Evolutionary conservation across 139 green algal genomes (phyloP).

Genomic region (Chlorella vulgaris): DNA sequence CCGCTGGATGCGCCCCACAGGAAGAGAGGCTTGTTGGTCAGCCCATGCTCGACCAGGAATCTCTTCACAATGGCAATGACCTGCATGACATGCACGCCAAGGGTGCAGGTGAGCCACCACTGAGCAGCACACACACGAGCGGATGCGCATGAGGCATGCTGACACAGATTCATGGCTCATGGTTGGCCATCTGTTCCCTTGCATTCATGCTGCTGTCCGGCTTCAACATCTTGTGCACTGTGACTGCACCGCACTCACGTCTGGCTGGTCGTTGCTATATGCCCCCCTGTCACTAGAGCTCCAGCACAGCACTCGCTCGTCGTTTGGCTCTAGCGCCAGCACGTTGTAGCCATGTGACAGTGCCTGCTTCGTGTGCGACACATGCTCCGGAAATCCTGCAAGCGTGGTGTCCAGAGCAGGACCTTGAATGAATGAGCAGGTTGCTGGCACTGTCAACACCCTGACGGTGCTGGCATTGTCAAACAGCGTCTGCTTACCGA

Average conservation of each 20-base stretch:
- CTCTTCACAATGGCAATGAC: conserved; percentile 10
- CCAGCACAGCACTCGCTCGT: conserved; percentile 9
- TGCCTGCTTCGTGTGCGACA: conserved; percentile 28
- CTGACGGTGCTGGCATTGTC: background rate
- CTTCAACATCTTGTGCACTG: too few species aligned
- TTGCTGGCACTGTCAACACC: too few species aligned
- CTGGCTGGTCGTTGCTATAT: conserved; percentile 18
- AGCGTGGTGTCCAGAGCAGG: too few species aligned
- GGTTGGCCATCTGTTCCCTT: too few species aligned
- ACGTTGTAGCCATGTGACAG: conserved; percentile 20
- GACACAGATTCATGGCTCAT: too few species aligned
- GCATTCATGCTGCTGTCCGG: too few species aligned
- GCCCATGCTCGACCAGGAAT: background rate
- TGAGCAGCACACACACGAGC: too few species aligned
- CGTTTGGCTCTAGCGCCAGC: conserved; percentile 19
- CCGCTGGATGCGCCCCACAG: conserved; percentile 25
- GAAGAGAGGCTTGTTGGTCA: background rate
- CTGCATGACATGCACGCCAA: background rate
- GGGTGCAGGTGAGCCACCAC: background rate
- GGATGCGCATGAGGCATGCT: too few species aligned
- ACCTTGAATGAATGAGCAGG: too few species aligned
- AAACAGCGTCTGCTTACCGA: too few species aligned
- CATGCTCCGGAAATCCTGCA: conserved; percentile 28
- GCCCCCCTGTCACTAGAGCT: conserved; percentile 1
- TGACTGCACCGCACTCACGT: background rate